Evolutionary conservation across 2,329 filamentous ascomycete genomes (phyloP).

Genomic region (Endocalyx cinctus): DNA sequence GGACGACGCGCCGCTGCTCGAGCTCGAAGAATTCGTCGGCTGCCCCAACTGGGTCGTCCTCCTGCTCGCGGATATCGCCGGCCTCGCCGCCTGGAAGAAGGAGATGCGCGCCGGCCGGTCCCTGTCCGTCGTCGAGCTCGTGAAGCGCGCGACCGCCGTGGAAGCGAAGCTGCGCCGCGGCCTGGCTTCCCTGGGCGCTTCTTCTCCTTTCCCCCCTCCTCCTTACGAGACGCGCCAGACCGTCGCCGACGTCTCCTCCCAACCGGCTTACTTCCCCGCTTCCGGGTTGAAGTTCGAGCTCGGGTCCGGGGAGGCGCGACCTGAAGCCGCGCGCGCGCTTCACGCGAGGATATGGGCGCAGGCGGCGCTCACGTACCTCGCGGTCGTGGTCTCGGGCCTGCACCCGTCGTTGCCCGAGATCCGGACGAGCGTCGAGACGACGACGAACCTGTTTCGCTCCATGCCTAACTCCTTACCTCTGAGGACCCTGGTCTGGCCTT

Average conservation of each 20-base stretch:
- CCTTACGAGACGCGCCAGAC: no score
- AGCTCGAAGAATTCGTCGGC: slow-evolving; percentile 49
- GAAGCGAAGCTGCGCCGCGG: slow-evolving; percentile 9
- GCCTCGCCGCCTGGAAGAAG: slow-evolving; percentile 53
- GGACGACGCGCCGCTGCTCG: slow-evolving; percentile 31
- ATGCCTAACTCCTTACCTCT: slow-evolving; percentile 17
- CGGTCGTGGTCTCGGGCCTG: slow-evolving; percentile 19
- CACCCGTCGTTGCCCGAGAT: slow-evolving; percentile 16
- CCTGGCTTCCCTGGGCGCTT: slow-evolving; percentile 8
- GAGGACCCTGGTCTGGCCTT: slow-evolving; percentile 23
- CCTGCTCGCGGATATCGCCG: slow-evolving; percentile 48
- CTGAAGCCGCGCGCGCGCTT: slow-evolving; percentile 10
- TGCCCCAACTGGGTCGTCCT: slow-evolving; percentile 54
- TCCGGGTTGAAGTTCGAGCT: slow-evolving; percentile 12
- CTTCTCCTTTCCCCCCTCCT: no score
- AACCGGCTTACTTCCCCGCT: slow-evolving; percentile 11
- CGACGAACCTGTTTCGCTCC: slow-evolving; percentile 13
- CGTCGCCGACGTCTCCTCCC: slow-evolving; percentile 10
- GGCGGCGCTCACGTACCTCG: slow-evolving; percentile 20
- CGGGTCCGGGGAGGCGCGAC: slow-evolving; percentile 5
- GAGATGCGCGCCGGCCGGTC: slow-evolving; percentile 36
- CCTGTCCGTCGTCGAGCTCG: slow-evolving; percentile 33
- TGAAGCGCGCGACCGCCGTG: slow-evolving; percentile 15
- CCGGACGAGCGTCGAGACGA: slow-evolving; percentile 12
- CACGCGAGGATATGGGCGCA: slow-evolving; percentile 24